These are phyloP conservation scores for Triglochin maritima DNA, from an alignment of 106 monocot species.

Conservation along the genomic window DNA sequence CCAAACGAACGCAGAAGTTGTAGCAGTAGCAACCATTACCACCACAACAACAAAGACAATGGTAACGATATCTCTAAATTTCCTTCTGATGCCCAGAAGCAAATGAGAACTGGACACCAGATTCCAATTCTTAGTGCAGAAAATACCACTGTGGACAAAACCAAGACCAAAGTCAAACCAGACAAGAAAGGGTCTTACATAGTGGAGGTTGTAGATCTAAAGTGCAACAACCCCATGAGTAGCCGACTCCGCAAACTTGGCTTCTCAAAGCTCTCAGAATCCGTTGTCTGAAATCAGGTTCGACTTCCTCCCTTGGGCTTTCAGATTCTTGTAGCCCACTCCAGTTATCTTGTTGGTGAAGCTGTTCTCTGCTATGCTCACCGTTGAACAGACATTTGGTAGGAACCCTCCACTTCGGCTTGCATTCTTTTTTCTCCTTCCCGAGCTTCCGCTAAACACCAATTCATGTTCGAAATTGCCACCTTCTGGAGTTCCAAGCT, in stretches of 20 bases:
- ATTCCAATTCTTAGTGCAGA: constrained; percentile 27
- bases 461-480: neutral
- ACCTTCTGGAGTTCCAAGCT: neutral
- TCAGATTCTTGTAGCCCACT: constrained; percentile 12
- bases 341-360: neutral
- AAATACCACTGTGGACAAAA: constrained; percentile 5
- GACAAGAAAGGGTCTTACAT: constrained; percentile 38
- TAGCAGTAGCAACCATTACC: neutral
- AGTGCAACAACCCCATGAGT: constrained; percentile 77
- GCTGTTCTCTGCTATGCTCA: constrained; percentile 16
- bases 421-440: constrained; percentile 13
- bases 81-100: constrained; percentile 14
- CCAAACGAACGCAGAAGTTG: constrained; percentile 1
- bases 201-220: constrained; percentile 52
- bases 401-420: constrained; percentile 10
- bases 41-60: neutral
- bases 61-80: neutral
- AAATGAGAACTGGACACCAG: constrained; percentile 11
- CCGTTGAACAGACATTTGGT: constrained; percentile 30
- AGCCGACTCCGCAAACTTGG: constrained; percentile 57
- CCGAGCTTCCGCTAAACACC: neutral
- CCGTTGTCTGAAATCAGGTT: constrained; percentile 5
- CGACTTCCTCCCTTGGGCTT: constrained; percentile 8
- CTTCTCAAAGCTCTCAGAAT: constrained; percentile 70
- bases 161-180: constrained; percentile 5